phyloP scores from a whole-genome alignment of 495 filamentous ascomycete genomes.

The Penicillium diatomitis region DNA sequence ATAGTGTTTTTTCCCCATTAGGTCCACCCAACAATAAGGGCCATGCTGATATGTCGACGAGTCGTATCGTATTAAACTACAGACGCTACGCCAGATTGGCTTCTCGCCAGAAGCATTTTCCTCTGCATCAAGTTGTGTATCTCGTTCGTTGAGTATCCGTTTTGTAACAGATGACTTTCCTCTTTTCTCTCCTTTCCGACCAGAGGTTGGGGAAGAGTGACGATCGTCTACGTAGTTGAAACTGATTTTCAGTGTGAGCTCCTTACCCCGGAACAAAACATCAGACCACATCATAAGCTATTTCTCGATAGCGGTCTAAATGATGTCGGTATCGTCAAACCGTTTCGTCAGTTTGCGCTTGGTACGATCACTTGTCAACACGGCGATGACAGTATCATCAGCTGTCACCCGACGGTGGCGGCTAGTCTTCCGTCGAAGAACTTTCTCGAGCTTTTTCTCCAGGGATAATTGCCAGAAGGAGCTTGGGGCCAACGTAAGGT shows the following conservation, averaged over 20 bases:
- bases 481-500: no score
- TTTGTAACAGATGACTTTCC: constrained; percentile 10
- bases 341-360: constrained; percentile 9
- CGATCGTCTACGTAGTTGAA: constrained; percentile 11
- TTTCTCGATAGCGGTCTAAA: constrained; percentile 11
- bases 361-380: constrained; percentile 5
- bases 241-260: constrained; percentile 8
- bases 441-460: no score
- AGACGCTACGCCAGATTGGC: constrained; percentile 20
- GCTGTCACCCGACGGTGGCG: constrained; percentile 1
- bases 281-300: constrained; percentile 8
- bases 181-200: constrained; percentile 13
- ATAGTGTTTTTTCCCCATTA: constrained; percentile 19
- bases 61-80: constrained; percentile 19
- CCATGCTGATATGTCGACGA: constrained; percentile 12
- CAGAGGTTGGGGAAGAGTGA: background rate
- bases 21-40: constrained; percentile 21
- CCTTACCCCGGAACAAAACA: constrained; percentile 7
- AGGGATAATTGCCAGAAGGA: no score
- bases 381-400: constrained; percentile 7
- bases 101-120: constrained; percentile 13
- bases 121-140: constrained; percentile 17
- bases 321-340: constrained; percentile 10
- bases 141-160: constrained; percentile 13
- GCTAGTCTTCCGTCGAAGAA: no score